A percentile compares a stretch with the other conserved stretches of the same genome.
Conservation (phyloP, 805 yeast species). For the Starmerella khaoyaiensis region DNA sequence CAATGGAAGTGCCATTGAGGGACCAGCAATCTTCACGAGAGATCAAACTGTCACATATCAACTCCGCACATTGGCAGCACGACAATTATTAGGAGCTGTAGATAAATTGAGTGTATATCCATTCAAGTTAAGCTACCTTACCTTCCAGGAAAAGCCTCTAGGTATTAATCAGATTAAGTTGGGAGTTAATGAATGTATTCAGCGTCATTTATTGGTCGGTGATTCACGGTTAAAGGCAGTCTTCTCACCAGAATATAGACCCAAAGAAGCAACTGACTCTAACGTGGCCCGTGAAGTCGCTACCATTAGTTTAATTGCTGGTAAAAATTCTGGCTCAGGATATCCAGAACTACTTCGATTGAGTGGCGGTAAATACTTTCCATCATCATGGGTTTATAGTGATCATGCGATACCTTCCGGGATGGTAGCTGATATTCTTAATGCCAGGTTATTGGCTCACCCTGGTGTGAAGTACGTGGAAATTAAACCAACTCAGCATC, state of each 20-base stretch:
- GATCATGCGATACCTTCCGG: constrained; percentile 46
- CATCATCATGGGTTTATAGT: constrained; percentile 82
- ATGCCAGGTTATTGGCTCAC: constrained; percentile 22
- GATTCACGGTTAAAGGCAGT: constrained; percentile 61
- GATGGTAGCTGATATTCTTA: constrained; percentile 25
- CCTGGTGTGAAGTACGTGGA: constrained; percentile 27
- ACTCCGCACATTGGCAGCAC: constrained; percentile 60
- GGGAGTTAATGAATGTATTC: constrained; percentile 67
- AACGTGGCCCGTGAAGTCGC: constrained; percentile 64
- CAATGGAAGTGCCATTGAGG: constrained; percentile 21
- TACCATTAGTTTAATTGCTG: constrained; percentile 51
- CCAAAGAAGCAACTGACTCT: constrained; percentile 39
- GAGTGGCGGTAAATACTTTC: constrained; percentile 61
- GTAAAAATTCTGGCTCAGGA: constrained; percentile 28
- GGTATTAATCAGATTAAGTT: constrained; percentile 53
- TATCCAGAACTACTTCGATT: constrained; percentile 53
- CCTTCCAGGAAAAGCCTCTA: constrained; percentile 27
- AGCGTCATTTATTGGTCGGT: constrained; percentile 63
- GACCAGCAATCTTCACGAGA: constrained; percentile 55
- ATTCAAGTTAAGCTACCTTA: constrained; percentile 66
- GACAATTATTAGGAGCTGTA: constrained; percentile 47
- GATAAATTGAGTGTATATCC: constrained; percentile 86
- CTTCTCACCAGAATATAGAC: constrained; percentile 51
- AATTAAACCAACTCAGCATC: constrained; percentile 17
- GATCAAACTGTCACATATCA: constrained; percentile 75